phyloP scores from a whole-genome alignment of 1,284 basidiomycete genomes.

The Tremellales sp. region DNA sequence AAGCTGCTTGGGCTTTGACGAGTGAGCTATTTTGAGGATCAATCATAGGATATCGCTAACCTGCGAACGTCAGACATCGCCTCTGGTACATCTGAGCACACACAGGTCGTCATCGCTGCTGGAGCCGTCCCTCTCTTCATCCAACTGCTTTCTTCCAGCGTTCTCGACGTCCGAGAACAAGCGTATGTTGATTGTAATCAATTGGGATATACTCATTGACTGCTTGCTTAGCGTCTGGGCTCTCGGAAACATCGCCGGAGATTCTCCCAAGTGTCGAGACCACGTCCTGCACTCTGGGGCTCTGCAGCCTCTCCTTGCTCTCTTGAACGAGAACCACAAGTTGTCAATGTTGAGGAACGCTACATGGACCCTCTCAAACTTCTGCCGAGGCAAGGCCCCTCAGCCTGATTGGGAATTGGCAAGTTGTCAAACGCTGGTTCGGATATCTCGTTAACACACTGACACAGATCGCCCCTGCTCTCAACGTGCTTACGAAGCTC shows the following conservation, averaged over 20 bases:
- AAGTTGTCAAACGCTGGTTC: conserved; percentile 11
- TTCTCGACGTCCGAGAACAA: conserved; percentile 91
- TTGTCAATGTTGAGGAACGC: conserved; percentile 96
- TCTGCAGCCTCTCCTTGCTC: conserved; percentile 53
- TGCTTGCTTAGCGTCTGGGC: conserved; percentile 67
- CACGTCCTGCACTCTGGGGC: conserved; percentile 61
- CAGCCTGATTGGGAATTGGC: conserved; percentile 94
- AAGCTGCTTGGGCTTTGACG: conserved; percentile 98
- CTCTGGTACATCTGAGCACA: conserved; percentile 97
- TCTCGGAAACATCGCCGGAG: conserved; percentile 91
- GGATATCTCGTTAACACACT: neutral
- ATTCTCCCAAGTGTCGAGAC: conserved; percentile 90
- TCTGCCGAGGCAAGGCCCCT: conserved; percentile 92
- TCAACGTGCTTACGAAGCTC: conserved; percentile 93
- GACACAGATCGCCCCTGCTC: conserved; percentile 86
- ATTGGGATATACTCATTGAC: neutral
- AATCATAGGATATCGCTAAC: neutral
- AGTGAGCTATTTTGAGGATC: conserved; percentile 47
- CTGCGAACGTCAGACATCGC: conserved; percentile 66
- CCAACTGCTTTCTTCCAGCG: conserved; percentile 76
- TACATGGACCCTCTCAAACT: conserved; percentile 97
- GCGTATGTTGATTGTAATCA: conserved; percentile 51
- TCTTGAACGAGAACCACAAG: conserved; percentile 68
- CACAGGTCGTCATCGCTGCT: conserved; percentile 93
- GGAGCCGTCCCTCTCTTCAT: conserved; percentile 98